Conservation (phyloP, 2,329 filamentous ascomycete genomes). For the Aspergillus clavatus region DNA sequence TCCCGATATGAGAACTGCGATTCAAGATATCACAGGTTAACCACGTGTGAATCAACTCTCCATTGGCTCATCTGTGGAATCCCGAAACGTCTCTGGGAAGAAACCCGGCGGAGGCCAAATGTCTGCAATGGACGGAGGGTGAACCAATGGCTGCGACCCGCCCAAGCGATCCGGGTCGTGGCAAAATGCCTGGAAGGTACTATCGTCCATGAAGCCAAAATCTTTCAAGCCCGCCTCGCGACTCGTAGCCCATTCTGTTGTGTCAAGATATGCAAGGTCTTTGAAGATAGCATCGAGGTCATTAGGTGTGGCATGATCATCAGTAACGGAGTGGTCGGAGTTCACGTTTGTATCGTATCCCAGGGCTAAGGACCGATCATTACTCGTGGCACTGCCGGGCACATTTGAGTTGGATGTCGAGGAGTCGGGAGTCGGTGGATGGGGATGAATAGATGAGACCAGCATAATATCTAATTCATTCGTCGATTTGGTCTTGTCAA, state of each 20-base stretch:
- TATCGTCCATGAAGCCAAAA: conserved; percentile 43
- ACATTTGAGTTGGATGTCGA: conserved; percentile 24
- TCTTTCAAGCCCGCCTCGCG: conserved; percentile 40
- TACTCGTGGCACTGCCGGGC: conserved; percentile 7
- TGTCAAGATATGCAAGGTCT: conserved; percentile 43
- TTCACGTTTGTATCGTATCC: conserved; percentile 8
- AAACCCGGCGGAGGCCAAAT: conserved; percentile 42
- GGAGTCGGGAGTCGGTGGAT: conserved; percentile 32
- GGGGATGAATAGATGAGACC: conserved; percentile 16
- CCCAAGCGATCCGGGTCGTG: conserved; percentile 42
- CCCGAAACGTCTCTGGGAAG: conserved; percentile 38
- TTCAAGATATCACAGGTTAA: no score
- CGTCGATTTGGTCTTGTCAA: conserved; percentile 21
- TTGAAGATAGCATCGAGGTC: conserved; percentile 44
- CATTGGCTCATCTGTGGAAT: conserved; percentile 18
- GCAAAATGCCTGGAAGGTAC: conserved; percentile 42
- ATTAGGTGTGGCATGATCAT: conserved; percentile 7
- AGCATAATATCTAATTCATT: conserved; percentile 19
- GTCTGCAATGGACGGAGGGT: conserved; percentile 38
- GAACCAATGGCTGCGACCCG: conserved; percentile 32
- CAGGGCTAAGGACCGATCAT: conserved; percentile 13
- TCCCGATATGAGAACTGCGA: no score
- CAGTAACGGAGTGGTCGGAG: conserved; percentile 2
- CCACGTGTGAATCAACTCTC: conserved; percentile 17
- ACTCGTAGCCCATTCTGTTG: conserved; percentile 41